Base-by-base conservation (phyloP, 169 alveolate genomes). In the Plasmodium knowlesi region DNA sequence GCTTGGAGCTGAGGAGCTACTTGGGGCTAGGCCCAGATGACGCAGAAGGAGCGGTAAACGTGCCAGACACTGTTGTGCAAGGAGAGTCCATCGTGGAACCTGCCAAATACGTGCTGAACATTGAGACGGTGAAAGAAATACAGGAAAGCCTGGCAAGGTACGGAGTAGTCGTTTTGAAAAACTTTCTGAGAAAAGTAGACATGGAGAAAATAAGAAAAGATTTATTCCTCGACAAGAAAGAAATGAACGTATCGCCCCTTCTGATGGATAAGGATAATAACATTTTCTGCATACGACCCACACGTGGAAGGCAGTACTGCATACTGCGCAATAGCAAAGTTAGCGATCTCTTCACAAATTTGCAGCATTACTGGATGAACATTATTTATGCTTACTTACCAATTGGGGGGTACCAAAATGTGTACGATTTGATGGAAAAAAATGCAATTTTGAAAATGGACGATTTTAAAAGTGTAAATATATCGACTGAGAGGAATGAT, bases 251-350 rank as follows among this genome's bases (percentile, higher is more conserved):
- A 54, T 74, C 93, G 14, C 57, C 85, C 16, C 70, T 76, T 37
- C 80, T 86, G 50, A 74, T 86, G 80, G 41, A 74, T 86, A 78
- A 74, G 30, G 93, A 86, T 76, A 74, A 76, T 53, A 86, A 86
- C 71, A 28, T 86, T 19, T 86, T 74, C 82, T 86, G 93, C 82
- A 86, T 86, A 32, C 57, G 93, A 76, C 93, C 93, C 3, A 86
- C 88, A 76, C 61, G 93, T 70, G 93, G 93, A 30, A 76, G 93
- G 30, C 93, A 86, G 80, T 86, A 86, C 43, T 86, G 93, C 61
- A 86, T 86, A 53, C 39, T 86, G 32, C 61, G 93, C 16, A 86
- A 86, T 43, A 86, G 93, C 30, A 86, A 25, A 61, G 71, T 76
- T 0, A 86, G 93, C 43, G 93, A 86, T 50, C 43, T 78, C 3